Conservation (phyloP, 2,329 filamentous ascomycete species). For the Aspergillus neoniger region DNA sequence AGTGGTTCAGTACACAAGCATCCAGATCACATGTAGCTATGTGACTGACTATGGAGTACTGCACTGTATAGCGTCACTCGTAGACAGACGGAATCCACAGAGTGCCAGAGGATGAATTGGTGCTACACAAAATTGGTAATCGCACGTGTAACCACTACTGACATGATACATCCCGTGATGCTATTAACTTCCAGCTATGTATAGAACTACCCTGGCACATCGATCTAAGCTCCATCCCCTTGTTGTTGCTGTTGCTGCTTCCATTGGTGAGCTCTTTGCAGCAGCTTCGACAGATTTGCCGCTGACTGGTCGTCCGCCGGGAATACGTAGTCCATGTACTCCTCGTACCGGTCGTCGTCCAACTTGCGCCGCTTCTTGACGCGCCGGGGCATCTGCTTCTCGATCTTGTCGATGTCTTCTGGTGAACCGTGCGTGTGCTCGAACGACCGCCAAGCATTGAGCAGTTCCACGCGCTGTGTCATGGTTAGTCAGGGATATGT, state of each 20-base stretch:
- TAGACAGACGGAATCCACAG: too few species aligned
- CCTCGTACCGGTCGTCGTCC: slow-evolving; percentile 91
- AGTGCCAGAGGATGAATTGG: too few species aligned
- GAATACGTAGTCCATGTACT: slow-evolving; percentile 97
- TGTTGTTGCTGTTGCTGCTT: slow-evolving; percentile 68
- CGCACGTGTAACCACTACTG: not conserved
- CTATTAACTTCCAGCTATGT: not conserved
- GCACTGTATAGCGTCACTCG: too few species aligned
- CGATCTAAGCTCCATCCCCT: slow-evolving; percentile 5
- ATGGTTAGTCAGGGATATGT: slow-evolving; percentile 34
- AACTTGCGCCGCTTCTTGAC: slow-evolving; percentile 90
- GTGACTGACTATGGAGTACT: too few species aligned
- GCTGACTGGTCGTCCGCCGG: slow-evolving; percentile 89
- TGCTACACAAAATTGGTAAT: too few species aligned
- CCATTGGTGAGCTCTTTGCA: slow-evolving; percentile 86
- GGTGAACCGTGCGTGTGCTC: slow-evolving; percentile 78
- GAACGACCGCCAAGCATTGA: slow-evolving; percentile 91
- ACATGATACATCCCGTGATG: not conserved
- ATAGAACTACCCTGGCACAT: not conserved
- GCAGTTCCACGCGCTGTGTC: slow-evolving; percentile 72
- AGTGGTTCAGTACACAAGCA: too few species aligned
- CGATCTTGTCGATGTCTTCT: slow-evolving; percentile 77
- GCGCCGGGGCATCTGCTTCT: slow-evolving; percentile 89
- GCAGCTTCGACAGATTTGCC: slow-evolving; percentile 77
- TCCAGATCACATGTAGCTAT: too few species aligned